Evolutionary conservation across 2,329 filamentous ascomycete species (phyloP), one percentile per base, ranked within the genome.

Genomic region (Xylaria sp.): DNA sequence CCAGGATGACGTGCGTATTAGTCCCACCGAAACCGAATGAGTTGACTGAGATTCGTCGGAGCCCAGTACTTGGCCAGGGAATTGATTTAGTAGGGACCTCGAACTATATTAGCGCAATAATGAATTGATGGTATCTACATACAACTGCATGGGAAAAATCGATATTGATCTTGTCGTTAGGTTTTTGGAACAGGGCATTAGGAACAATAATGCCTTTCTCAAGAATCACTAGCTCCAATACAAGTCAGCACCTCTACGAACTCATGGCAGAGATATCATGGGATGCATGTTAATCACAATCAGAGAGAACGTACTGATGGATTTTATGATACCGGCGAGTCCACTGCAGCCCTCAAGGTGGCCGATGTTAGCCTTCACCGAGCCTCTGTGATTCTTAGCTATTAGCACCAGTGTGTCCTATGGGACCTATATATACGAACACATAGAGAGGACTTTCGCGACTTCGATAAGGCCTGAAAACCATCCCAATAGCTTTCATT

Each of bases 401-500:
- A 47, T 44, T 25, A 27, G n/a, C 2, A 5, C 50, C 10, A 2
- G 29, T 22, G 9, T 17, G 11, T 15, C 13, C 1, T 22, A 51
- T 25, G n/a, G 38, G 13, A 27, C 11, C 25, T 0, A 38, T 13
- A 15, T 53, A 51, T 69, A 60, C 78, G 64, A 42, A 79, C 71
- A 69, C 73, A 45, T 67, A 75, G 20, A 78, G 65, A 2, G 73
- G 73, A 4, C 72, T 70, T 45, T 72, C 65, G 5, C 44, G 44
- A 15, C 67, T 70, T 20, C 70, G 61, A 36, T 57, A 67, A 0
- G 61, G 39, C 29, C 68, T 71, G 33, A 78, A 78, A 6, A 76
- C 76, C 2, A 57, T 61, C 2, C 71, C 67, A n/a, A 83, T 76
- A 15, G 80, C 81, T n/a, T 72, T 70, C 31, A 79, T 78, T 65